These are phyloP conservation scores for Exophiala phaeomuriformis DNA, from an alignment of 2,329 filamentous ascomycete species.

Conservation along the genomic window DNA sequence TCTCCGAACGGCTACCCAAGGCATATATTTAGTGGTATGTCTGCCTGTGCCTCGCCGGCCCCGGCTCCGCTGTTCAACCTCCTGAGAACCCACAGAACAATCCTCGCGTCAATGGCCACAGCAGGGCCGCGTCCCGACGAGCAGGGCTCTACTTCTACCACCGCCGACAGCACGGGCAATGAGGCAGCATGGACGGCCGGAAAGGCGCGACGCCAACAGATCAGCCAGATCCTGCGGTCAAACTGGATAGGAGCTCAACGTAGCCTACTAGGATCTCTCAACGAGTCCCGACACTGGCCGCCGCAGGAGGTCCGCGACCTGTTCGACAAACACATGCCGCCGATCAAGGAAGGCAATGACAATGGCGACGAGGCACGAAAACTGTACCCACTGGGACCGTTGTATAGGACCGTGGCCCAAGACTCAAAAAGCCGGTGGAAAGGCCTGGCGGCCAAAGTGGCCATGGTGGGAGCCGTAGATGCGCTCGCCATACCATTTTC, in stretches of 20 bases:
- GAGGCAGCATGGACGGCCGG: background rate
- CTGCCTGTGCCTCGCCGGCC: no score
- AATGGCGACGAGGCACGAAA: background rate
- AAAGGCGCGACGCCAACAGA: background rate
- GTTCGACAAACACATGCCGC: background rate
- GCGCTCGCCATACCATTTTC: background rate
- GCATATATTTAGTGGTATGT: no score
- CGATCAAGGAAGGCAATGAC: background rate
- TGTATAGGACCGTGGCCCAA: background rate
- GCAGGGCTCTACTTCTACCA: background rate
- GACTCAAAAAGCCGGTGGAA: background rate
- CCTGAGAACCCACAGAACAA: no score
- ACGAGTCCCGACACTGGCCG: background rate
- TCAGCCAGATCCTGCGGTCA: background rate
- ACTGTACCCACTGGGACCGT: background rate
- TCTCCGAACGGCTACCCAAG: no score
- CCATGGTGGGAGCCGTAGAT: background rate
- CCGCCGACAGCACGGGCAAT: background rate
- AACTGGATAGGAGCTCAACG: background rate
- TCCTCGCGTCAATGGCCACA: no score
- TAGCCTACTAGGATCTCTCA: background rate
- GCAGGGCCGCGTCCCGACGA: background rate
- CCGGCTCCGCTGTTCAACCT: no score
- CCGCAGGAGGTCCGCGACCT: background rate
- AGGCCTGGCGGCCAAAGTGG: background rate